Conservation (phyloP, 2,329 filamentous ascomycete genomes). For the Nannizziopsis barbatae region DNA sequence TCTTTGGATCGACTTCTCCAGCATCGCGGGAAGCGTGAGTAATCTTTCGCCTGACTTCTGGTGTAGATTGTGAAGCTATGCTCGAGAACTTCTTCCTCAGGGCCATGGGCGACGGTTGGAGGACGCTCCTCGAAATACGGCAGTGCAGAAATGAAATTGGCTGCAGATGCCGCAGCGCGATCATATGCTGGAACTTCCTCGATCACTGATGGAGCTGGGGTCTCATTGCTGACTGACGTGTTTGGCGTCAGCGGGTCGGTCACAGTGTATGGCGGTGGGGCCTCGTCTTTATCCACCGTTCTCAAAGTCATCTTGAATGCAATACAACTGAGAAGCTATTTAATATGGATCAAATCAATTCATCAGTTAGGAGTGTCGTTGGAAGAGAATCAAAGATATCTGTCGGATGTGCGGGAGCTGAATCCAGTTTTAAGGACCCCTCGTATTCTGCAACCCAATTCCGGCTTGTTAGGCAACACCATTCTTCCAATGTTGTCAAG, state of each 20-base stretch:
- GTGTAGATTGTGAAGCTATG: constrained; percentile 34
- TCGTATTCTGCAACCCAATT: too few species aligned
- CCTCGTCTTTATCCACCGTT: constrained; percentile 22
- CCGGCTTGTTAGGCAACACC: too few species aligned
- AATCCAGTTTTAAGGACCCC: too few species aligned
- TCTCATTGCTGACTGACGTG: constrained; percentile 15
- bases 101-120: constrained; percentile 18
- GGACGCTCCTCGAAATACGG: constrained; percentile 32
- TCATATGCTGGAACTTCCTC: constrained; percentile 9
- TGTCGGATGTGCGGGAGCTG: too few species aligned
- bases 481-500: too few species aligned
- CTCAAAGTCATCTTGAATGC: constrained; percentile 2
- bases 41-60: constrained; percentile 33
- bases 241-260: constrained; percentile 27
- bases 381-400: neutral
- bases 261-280: constrained; percentile 34
- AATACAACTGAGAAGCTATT: neutral
- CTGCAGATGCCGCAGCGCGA: neutral
- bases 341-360: neutral
- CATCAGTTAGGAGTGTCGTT: neutral
- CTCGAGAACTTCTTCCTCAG: constrained; percentile 21
- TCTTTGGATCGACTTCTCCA: constrained; percentile 28
- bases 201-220: constrained; percentile 16
- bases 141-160: constrained; percentile 23
- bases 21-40: constrained; percentile 33